Evolutionary conservation across 768 basidiomycete species (phyloP).

Genomic region (Russula compacta): DNA sequence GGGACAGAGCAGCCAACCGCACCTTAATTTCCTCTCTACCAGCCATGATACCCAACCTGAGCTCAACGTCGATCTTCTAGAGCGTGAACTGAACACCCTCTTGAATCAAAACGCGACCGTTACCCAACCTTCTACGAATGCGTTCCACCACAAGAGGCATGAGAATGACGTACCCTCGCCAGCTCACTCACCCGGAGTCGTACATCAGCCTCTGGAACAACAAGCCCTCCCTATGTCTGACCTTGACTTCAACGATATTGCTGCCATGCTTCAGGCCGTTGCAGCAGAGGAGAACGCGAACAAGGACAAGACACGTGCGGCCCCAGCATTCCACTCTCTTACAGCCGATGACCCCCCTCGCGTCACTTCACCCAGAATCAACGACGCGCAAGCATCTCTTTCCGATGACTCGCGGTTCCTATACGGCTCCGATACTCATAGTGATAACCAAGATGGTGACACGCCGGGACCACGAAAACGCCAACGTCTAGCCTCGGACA

Average conservation of each 20-base stretch:
- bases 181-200: conserved; percentile 5
- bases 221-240: conserved; percentile 25
- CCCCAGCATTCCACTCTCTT: conserved; percentile 72
- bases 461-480: conserved; percentile 14
- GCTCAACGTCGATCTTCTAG: conserved; percentile 36
- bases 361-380: conserved; percentile 9
- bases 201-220: conserved; percentile 4
- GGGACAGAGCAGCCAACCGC: conserved; percentile 11
- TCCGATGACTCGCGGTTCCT: conserved; percentile 26
- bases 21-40: conserved; percentile 33
- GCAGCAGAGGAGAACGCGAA: conserved; percentile 35
- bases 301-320: conserved; percentile 50
- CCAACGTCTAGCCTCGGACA: conserved; percentile 24
- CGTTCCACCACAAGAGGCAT: conserved; percentile 3
- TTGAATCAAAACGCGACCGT: conserved; percentile 69
- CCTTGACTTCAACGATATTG: conserved; percentile 53
- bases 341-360: conserved; percentile 42
- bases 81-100: conserved; percentile 67
- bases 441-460: conserved; percentile 25
- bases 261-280: conserved; percentile 70
- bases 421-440: conserved; percentile 31
- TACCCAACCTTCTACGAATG: conserved; percentile 47
- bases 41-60: conserved; percentile 31
- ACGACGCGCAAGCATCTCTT: conserved; percentile 9
- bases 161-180: conserved; percentile 17